These are phyloP conservation scores for Coriaria nepalensis DNA, from an alignment of 306 rosid genomes.

Conservation along the genomic window DNA sequence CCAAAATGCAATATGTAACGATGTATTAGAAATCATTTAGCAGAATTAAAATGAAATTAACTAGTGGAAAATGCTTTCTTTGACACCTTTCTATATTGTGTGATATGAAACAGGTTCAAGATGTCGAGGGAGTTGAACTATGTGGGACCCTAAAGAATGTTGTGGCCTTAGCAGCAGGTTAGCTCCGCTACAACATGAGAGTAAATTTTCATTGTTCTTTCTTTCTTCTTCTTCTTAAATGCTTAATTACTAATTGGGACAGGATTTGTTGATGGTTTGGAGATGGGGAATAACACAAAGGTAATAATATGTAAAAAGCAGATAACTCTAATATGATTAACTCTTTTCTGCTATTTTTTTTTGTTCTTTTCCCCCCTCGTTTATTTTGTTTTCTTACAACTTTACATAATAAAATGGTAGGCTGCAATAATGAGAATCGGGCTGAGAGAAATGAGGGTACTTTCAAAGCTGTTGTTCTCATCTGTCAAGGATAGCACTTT, in stretches of 20 bases:
- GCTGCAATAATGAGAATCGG: slow-evolving; percentile 96
- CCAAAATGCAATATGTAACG: neutral
- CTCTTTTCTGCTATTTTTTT: slow-evolving; percentile 9
- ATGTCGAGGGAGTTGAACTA: slow-evolving; percentile 87
- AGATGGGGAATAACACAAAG: slow-evolving; percentile 92
- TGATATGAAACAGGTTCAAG: slow-evolving; percentile 46
- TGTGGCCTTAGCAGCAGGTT: slow-evolving; percentile 92
- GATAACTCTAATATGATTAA: neutral
- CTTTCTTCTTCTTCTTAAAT: slow-evolving; percentile 13
- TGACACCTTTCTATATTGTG: slow-evolving; percentile 11
- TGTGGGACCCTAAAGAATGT: slow-evolving; percentile 89
- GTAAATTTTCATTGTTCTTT: slow-evolving; percentile 4
- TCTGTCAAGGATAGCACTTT: slow-evolving; percentile 78
- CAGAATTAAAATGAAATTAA: neutral
- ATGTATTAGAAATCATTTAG: neutral
- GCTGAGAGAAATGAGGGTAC: slow-evolving; percentile 66
- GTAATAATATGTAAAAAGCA: slow-evolving; percentile 19
- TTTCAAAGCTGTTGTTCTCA: slow-evolving; percentile 67
- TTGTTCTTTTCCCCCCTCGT: too few species aligned
- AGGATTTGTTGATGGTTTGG: slow-evolving; percentile 97
- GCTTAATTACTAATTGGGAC: slow-evolving; percentile 19
- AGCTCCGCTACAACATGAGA: slow-evolving; percentile 3
- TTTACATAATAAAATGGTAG: slow-evolving; percentile 17
- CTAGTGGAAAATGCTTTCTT: slow-evolving; percentile 6
- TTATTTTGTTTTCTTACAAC: too few species aligned